Conservation (phyloP, 257 asterid species). For the Coffea eugenioides region DNA sequence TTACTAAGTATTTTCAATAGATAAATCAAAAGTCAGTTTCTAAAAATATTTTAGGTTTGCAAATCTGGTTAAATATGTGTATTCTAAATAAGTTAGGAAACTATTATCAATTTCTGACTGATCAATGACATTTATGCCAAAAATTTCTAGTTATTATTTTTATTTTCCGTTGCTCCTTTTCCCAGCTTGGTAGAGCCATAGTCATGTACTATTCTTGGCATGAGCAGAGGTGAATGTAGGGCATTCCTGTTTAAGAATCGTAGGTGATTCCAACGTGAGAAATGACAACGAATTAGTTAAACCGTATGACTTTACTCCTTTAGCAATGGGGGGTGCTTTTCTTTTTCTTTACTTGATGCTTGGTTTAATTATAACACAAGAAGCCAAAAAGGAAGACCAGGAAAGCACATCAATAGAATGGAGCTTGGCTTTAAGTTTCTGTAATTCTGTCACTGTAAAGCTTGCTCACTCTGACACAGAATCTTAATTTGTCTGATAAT, state of each 20-base stretch:
- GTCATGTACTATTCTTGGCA: not conserved
- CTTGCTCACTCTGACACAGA: not conserved
- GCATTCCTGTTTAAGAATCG: not conserved
- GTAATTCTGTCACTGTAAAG: not conserved
- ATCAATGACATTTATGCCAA: not conserved
- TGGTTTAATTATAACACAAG: not conserved
- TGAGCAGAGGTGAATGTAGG: not conserved
- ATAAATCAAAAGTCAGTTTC: too few relatives aligned
- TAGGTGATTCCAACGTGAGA: not conserved
- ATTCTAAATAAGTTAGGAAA: not conserved
- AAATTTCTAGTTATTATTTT: not conserved
- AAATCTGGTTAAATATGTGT: not conserved
- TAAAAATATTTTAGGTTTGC: not conserved
- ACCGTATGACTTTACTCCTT: not conserved
- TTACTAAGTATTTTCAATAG: too few relatives aligned
- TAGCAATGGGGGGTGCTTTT: not conserved
- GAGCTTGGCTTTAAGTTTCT: not conserved
- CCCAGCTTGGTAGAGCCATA: not conserved
- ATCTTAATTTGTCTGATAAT: not conserved
- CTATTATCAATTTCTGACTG: not conserved
- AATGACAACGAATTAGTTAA: not conserved
- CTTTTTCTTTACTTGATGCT: conserved; percentile 21
- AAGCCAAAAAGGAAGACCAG: conserved; percentile 13
- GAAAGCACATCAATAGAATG: conserved; percentile 7
- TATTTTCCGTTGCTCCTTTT: not conserved